A percentile compares a stretch with the other conserved stretches of the same genome.
Conservation (phyloP, 2,329 filamentous ascomycete species). For the Coleophoma eucalyptorum region DNA sequence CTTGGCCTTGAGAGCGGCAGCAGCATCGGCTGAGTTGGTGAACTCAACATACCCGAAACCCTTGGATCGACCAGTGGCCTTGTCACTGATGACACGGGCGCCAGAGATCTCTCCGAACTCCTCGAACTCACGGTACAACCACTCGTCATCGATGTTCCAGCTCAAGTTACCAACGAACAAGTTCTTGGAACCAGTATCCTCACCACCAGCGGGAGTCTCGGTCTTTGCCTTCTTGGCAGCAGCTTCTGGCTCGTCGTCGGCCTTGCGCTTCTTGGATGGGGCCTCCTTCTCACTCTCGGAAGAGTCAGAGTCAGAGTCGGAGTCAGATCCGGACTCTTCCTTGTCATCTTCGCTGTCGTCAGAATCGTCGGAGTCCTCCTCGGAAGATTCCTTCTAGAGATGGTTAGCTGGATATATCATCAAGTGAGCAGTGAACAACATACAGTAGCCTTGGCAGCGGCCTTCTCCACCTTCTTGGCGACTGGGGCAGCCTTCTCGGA, state of each 20-base stretch:
- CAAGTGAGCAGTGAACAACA: conserved; percentile 14
- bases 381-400: conserved; percentile 15
- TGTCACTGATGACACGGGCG: conserved; percentile 64
- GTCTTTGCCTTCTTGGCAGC: conserved; percentile 50
- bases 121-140: conserved; percentile 65
- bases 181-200: conserved; percentile 47
- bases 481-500: conserved; percentile 20
- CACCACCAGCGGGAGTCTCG: conserved; percentile 31
- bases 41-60: conserved; percentile 76
- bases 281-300: conserved; percentile 24
- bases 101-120: conserved; percentile 62
- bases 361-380: conserved; percentile 16
- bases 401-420: background rate
- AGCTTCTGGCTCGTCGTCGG: conserved; percentile 38
- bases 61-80: conserved; percentile 63
- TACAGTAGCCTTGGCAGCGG: conserved; percentile 21
- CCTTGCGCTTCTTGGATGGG: conserved; percentile 57
- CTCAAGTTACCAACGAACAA: conserved; percentile 71
- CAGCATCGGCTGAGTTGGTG: conserved; percentile 53
- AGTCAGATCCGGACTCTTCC: conserved; percentile 17
- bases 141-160: conserved; percentile 73
- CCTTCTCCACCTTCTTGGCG: conserved; percentile 14
- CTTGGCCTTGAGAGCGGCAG: conserved; percentile 61
- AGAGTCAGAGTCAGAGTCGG: conserved; percentile 6
- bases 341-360: conserved; percentile 12